Base-by-base conservation (phyloP, 139 green algal species). In the Chlorella sorokiniana region DNA sequence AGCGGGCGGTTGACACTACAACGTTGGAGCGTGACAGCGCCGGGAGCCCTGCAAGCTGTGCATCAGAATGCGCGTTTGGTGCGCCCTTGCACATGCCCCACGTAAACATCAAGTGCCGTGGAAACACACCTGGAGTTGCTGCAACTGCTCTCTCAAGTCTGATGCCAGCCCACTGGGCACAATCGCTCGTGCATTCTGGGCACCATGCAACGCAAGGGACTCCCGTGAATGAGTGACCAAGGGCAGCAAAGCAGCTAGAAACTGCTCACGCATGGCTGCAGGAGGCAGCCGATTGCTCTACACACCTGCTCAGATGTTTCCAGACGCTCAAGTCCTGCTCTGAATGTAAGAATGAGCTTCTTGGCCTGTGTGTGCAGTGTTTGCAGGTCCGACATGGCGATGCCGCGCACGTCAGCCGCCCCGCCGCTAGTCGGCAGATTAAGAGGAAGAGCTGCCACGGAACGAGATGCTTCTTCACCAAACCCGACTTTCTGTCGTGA, bases 321-420 rank as follows among this genome's bases (percentile, higher is more conserved):
- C 11, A 96, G 73, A 20, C 85, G 86, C 52, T 94, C 91, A 35
- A 96, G 62, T 23, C 93, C 92, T 38, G 93, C 87, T 1, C 90
- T 75, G 1, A 96, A 41, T 1, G 69, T 70, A 0, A 96, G 48
- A 18, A 91, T 91, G 3, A 96, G 73, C 20, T 83, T 88, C 20
- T 83, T 90, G 7, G 92, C 89, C 70, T 91, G 85, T 1, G 88
- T 90, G 69, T 96, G 86, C 61, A 95, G 59, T 0, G 82, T 74
- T 18, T 89, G 84, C 20, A 96, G 79, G 75, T 96, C 92, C 9
- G 82, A 84, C 92, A 96, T 96, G 7, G 45, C 44, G 69, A 31
- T 10, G 41, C 68, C 68, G 11, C 41, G 33, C 40, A 40, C 18
- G 64, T 35, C 22, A 22, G 35, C 64, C 3, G 64, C 22, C 11